Conservation (phyloP, 495 filamentous ascomycete species). For the Daldinia concentrica region DNA sequence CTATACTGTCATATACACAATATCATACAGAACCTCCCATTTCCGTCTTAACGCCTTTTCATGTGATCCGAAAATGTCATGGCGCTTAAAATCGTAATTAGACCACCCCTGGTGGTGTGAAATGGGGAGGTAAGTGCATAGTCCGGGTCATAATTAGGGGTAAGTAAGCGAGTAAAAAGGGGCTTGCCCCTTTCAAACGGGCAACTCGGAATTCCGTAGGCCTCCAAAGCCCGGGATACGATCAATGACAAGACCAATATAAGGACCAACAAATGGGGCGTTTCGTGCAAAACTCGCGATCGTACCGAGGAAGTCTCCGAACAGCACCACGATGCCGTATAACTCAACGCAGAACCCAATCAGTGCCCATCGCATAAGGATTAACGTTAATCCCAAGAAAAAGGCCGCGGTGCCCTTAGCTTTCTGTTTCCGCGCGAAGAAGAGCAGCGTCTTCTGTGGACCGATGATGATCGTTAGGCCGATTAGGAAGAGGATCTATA, state of each 20-base stretch:
- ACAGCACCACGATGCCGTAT: slow-evolving; percentile 91
- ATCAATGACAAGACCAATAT: slow-evolving; percentile 75
- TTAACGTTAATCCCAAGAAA: slow-evolving; percentile 81
- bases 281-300: slow-evolving; percentile 86
- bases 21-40: slow-evolving; percentile 27
- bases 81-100: slow-evolving; percentile 13
- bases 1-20: slow-evolving; percentile 38
- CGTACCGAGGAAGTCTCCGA: slow-evolving; percentile 95
- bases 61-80: background rate
- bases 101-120: background rate
- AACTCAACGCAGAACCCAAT: slow-evolving; percentile 89
- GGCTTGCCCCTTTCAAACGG: slow-evolving; percentile 61
- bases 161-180: background rate
- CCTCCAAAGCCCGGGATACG: slow-evolving; percentile 62
- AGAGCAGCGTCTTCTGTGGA: slow-evolving; percentile 84
- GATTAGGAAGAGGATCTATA: slow-evolving; percentile 93
- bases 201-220: slow-evolving; percentile 77
- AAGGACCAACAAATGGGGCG: slow-evolving; percentile 85
- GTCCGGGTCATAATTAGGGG: background rate
- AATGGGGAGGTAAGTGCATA: background rate
- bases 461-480: slow-evolving; percentile 96
- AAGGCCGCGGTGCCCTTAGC: slow-evolving; percentile 92
- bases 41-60: slow-evolving; percentile 25
- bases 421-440: slow-evolving; percentile 94
- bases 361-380: slow-evolving; percentile 87